Base-by-base conservation (phyloP, 768 basidiomycete species). In the Termitomyces sp. region DNA sequence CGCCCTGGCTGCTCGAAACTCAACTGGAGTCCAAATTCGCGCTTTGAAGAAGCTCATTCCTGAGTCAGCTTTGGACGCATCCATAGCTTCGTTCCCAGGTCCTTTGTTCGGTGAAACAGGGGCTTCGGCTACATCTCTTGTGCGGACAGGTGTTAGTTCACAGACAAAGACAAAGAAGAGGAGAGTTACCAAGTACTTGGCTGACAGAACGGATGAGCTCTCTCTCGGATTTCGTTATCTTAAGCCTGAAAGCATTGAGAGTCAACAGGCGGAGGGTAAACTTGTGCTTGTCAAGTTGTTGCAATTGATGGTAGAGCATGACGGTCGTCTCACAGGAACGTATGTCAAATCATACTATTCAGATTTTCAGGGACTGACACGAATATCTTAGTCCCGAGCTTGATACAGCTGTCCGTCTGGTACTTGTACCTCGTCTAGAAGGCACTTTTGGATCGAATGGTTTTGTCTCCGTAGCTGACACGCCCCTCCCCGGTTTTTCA, bases 261-360 rank as follows among this genome's bases (percentile, higher is more conserved):
- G 78, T 60, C 74, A 81, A 54, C 80, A 78, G 51, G 80, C 85
- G 26, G 92, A 97, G 65, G 89, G 88, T 24, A 92, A 88, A 70
- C 73, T 92, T 29, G 75, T 85, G 1, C 73, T 98, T 20, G 77
- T 93, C 29, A 86, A 81, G 60, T 68, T 98, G 39, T 71, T 98
- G 46, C 87, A 80, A 66, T 74, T 89, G 8, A 81, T 98, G 82
- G 80, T 98, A 1, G 89, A 95, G 62, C 85, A 95, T 61, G 94
- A 98, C 61, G 96, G 97, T 0, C 83, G 84, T 54, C 72, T 97
- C 20, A 83, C 85, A 33, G 94, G 93, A 75, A 90, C 85, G 95
- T 98, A 70, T 67, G 88, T 76, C 16, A 9, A 22, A 26, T 36
- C 47, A 22, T 24, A 46, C 12, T n/a, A 39, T n/a, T 52, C 46